Conservation (phyloP, 768 basidiomycete genomes). For the Leccinum truebloodii region DNA sequence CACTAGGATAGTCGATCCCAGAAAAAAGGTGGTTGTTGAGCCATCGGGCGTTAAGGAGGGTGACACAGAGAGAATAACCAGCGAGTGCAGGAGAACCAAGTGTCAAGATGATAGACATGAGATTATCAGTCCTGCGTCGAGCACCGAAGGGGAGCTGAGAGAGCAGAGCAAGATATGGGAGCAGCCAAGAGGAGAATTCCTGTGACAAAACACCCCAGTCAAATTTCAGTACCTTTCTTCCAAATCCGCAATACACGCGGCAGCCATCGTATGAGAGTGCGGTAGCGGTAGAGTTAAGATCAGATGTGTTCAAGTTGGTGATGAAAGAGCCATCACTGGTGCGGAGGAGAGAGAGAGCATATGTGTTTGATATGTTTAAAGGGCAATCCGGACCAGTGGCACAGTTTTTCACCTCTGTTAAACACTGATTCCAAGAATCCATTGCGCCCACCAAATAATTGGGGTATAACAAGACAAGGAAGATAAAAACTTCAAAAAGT, state of each 20-base stretch:
- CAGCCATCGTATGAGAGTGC: constrained; percentile 13
- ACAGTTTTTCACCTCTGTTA: constrained; percentile 3
- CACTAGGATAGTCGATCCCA: constrained; percentile 29
- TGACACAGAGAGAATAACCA: constrained; percentile 44
- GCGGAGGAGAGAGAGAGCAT: constrained; percentile 19
- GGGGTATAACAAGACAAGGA: not conserved
- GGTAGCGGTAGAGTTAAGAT: constrained; percentile 2
- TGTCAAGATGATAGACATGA: constrained; percentile 44
- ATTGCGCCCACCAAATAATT: not conserved
- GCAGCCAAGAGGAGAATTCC: constrained; percentile 45
- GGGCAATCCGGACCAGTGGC: constrained; percentile 5
- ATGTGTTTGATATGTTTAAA: not conserved
- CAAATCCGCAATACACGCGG: too few relatives aligned
- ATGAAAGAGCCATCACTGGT: constrained; percentile 8
- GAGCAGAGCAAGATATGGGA: constrained; percentile 50
- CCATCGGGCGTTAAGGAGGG: constrained; percentile 47
- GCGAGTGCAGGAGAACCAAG: constrained; percentile 47
- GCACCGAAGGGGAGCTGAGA: constrained; percentile 51
- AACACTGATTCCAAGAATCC: constrained; percentile 17
- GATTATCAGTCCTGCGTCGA: constrained; percentile 38
- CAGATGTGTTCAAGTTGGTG: too few relatives aligned
- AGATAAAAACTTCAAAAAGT: not conserved
- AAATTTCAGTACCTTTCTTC: constrained; percentile 6
- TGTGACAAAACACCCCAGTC: constrained; percentile 25
- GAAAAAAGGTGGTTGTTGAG: constrained; percentile 34